Percentiles rank a stretch among this genome's conserved stretches.
Evolutionary conservation across 2,329 filamentous ascomycete species (phyloP).

Genomic region (Polychaeton citri): DNA sequence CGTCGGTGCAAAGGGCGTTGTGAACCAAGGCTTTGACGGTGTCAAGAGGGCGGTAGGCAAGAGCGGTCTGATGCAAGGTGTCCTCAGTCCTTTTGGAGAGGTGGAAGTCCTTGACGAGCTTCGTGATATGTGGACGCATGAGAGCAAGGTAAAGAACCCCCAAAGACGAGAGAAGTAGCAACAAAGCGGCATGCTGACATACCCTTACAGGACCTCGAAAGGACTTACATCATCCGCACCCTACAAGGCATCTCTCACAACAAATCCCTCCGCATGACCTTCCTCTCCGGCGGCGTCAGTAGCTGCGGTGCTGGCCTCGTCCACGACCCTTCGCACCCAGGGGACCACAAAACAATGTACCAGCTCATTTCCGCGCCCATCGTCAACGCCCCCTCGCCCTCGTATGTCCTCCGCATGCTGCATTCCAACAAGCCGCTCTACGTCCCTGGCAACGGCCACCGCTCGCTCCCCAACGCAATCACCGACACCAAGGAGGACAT

Average conservation of each 20-base stretch:
- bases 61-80: constrained; percentile 85
- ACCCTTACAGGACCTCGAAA: constrained; percentile 59
- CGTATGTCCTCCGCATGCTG: constrained; percentile 85
- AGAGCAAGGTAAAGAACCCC: constrained; percentile 55
- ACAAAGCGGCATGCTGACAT: background rate
- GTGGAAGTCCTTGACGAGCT: constrained; percentile 89
- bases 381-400: constrained; percentile 73
- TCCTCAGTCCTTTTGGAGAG: constrained; percentile 91
- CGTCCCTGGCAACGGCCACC: constrained; percentile 74
- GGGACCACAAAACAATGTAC: constrained; percentile 98
- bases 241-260: constrained; percentile 90
- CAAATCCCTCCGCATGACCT: constrained; percentile 92
- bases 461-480: constrained; percentile 38
- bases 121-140: constrained; percentile 95
- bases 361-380: constrained; percentile 89
- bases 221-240: constrained; percentile 91
- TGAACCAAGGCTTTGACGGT: constrained; percentile 81
- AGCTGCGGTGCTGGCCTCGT: constrained; percentile 83
- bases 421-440: constrained; percentile 91
- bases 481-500: constrained; percentile 98
- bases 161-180: background rate
- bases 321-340: constrained; percentile 81
- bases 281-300: constrained; percentile 85
- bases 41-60: constrained; percentile 97
- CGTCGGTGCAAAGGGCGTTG: constrained; percentile 85